A percentile compares a stretch with the other conserved stretches of the same genome.
Evolutionary conservation across 768 basidiomycete species (phyloP).

Genomic region (Cytidiella melzeri): DNA sequence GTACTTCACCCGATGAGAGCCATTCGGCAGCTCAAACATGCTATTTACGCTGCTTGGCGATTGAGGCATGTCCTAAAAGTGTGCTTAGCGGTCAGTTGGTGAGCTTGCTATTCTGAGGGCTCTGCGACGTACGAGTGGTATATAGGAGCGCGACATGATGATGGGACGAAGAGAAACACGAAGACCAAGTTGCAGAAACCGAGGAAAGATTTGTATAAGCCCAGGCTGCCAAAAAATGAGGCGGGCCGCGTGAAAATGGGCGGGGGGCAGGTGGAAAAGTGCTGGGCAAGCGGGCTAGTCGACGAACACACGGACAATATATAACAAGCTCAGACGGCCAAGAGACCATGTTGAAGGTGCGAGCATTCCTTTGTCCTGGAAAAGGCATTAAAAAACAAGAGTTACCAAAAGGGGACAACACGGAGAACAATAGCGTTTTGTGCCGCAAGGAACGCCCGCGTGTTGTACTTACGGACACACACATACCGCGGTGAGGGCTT

Average conservation of each 20-base stretch:
- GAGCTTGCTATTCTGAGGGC: constrained; percentile 1
- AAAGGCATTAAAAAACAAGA: constrained; percentile 8
- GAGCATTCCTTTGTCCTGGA: constrained; percentile 8
- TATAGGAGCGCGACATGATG: constrained; percentile 14
- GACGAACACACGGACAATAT: no score
- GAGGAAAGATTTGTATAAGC: no score
- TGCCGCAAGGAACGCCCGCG: no score
- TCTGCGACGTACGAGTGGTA: constrained; percentile 13
- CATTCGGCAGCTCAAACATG: constrained; percentile 27
- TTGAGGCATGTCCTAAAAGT: constrained; percentile 16
- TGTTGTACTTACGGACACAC: no score
- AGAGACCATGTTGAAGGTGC: constrained; percentile 1
- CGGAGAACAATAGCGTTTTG: neutral
- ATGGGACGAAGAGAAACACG: neutral
- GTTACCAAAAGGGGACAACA: constrained; percentile 2
- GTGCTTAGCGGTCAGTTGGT: no score
- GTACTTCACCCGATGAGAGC: constrained; percentile 63
- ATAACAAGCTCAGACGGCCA: constrained; percentile 7
- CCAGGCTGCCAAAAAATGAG: neutral
- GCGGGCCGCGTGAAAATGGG: constrained; percentile 3
- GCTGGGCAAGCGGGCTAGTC: no score
- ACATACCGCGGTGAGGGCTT: no score
- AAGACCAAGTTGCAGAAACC: neutral
- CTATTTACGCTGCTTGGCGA: constrained; percentile 20
- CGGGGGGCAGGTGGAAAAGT: neutral